Base-by-base conservation (phyloP, 768 basidiomycete genomes). In the Arthromyces matolae region DNA sequence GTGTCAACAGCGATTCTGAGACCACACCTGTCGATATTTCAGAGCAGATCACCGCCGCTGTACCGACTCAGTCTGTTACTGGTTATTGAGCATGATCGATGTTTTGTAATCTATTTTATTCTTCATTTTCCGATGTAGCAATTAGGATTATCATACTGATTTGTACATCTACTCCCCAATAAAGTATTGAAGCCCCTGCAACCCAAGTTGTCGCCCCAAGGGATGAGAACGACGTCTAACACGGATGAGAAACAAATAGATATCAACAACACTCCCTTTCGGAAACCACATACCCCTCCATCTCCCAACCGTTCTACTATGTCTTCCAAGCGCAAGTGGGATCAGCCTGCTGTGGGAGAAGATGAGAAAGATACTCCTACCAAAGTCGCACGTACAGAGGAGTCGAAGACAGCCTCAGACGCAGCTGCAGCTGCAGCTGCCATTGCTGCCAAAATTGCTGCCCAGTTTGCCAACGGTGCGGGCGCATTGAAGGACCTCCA, bases 401-500 rank as follows among this genome's bases (percentile, higher is more conserved):
- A 81, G 10, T 66, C 67, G 45, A 84, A 82, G 62, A 74, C 73
- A 7, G 83, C 86, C 4, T 77, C 80, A 4, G 83, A 85, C 51
- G 85, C 86, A 1, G 84, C 86, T 3, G 75, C 75, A 1, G 72
- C 71, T 0, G 86, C 87, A 1, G 88, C 87, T 8, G 91, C 91
- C 34, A 92, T 93, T 53, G 91, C 93, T 49, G 93, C 93, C 51
- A 93, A 93, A 78, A 94, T 96, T 65, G 93, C 93, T 6, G 92
- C 89, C 0, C 88, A 91, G 60, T 88, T 91, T 45, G 77, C 77
- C 33, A 71, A 68, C 62, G 56, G 56, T 60, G 71, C 50, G 37
- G 60, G 54, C 19, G 75, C 75, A 14, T 58, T 68, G 41, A 79
- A 80, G 54, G 89, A 90, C 60, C 72, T 74, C 2, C 81, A 87